phyloP scores from a whole-genome alignment of 306 rosid species.

The Vigna nakashimae region DNA sequence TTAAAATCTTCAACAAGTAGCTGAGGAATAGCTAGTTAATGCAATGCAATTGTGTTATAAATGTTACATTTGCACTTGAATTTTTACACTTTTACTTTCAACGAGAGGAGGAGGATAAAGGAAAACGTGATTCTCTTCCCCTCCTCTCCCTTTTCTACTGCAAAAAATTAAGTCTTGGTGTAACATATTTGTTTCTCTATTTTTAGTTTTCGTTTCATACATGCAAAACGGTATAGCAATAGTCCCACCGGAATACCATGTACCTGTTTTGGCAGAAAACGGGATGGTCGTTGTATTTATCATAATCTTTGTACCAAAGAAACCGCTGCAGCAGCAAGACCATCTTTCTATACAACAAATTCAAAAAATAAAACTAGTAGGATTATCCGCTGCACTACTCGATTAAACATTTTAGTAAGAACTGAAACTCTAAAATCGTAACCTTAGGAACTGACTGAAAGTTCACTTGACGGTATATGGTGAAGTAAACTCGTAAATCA shows the following conservation, averaged over 20 bases:
- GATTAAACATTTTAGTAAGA: constrained; percentile 5
- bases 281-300: constrained; percentile 29
- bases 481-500: background rate
- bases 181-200: constrained; percentile 5
- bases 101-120: background rate
- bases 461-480: background rate
- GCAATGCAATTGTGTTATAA: constrained; percentile 35
- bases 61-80: constrained; percentile 33
- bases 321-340: constrained; percentile 28
- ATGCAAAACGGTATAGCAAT: constrained; percentile 30
- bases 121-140: background rate
- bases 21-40: constrained; percentile 41
- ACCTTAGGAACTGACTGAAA: constrained; percentile 15
- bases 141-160: background rate
- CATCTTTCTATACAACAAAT: constrained; percentile 46
- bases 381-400: background rate
- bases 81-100: constrained; percentile 15
- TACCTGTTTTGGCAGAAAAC: constrained; percentile 22
- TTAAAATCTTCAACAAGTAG: constrained; percentile 47
- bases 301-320: constrained; percentile 42
- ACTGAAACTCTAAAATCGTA: constrained; percentile 18
- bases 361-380: constrained; percentile 34
- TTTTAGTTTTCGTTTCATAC: background rate
- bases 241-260: background rate
- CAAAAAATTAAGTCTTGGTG: background rate